Base-by-base conservation (phyloP, 1,139 yeast species). In the Blastobotrys elegans region DNA sequence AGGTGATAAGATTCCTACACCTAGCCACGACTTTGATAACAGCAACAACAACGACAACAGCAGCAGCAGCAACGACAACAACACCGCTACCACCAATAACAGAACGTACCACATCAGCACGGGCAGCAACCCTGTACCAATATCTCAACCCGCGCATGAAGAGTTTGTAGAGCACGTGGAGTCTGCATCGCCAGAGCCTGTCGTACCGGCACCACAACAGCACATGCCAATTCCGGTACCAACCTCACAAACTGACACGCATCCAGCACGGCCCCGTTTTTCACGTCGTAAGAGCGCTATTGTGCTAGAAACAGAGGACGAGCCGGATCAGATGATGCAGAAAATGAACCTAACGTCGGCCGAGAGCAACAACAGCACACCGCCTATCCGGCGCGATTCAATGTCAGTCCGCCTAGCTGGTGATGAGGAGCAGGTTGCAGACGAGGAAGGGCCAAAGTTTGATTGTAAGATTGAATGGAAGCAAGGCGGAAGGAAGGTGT, bases 401-500 rank as follows among this genome's bases (percentile, higher is more conserved):
- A 71, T 31, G 30, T n/a, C n/a, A n/a, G n/a, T n/a, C n/a, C n/a
- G n/a, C n/a, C n/a, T 11, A 22, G 69, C 66, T 27, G 61, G 73
- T 36, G 73, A 69, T 35, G 72, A 69, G 52, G 61, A 69, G 21
- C 70, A 66, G 36, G 7, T 67, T 8, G n/a, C n/a, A n/a, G n/a
- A n/a, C n/a, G 53, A 58, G 13, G 58, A 60, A 33, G 53, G 52
- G 40, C 53, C 51, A 47, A 56, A 51, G 52, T 82, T 35, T 74
- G 87, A 33, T 88, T 84, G 90, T 1, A 89, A 84, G 50, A 83
- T 92, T 47, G 81, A 80, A 56, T 92, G 98, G 98, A 82, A 82
- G 18, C 96, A 90, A 66, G 97, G 97, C 11, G 97, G 97, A 52
- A 79, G 79, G 46, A 86, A 86, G 60, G 97, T 92, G 1, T 83